A percentile compares a stretch with the other conserved stretches of the same genome.
Conservation (phyloP, 2,329 filamentous ascomycete genomes). For the Aspergillus floridensis region DNA sequence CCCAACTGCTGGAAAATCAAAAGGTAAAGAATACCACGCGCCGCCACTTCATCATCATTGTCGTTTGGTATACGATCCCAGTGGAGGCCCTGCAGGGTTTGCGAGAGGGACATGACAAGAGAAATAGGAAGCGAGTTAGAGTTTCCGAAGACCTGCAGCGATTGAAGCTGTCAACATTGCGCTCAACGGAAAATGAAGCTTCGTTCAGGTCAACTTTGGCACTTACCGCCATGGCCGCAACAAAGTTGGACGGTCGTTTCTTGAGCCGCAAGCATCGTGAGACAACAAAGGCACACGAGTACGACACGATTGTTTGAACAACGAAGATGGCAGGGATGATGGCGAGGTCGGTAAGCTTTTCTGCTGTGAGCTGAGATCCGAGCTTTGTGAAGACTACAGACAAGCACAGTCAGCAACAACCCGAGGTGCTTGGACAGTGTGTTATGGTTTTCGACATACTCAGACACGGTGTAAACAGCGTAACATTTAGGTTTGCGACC, state of each 20-base stretch:
- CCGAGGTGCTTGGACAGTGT: neutral
- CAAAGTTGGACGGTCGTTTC: slow-evolving; percentile 86
- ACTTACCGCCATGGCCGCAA: slow-evolving; percentile 85
- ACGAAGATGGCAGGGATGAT: slow-evolving; percentile 95
- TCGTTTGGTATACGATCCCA: slow-evolving; percentile 90
- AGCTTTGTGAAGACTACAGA: slow-evolving; percentile 87
- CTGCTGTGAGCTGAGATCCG: slow-evolving; percentile 86
- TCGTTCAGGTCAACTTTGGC: neutral
- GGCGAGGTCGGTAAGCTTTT: slow-evolving; percentile 83
- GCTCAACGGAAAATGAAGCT: neutral
- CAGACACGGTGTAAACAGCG: slow-evolving; percentile 93
- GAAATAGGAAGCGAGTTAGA: slow-evolving; percentile 98
- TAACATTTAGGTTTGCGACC: slow-evolving; percentile 91
- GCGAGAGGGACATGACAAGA: slow-evolving; percentile 86
- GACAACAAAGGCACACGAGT: slow-evolving; percentile 68
- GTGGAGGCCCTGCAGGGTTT: slow-evolving; percentile 86
- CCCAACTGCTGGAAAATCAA: slow-evolving; percentile 97
- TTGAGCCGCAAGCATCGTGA: slow-evolving; percentile 75
- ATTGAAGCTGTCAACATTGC: slow-evolving; percentile 1
- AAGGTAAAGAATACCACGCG: slow-evolving; percentile 89
- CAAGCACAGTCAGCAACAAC: neutral
- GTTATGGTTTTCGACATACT: slow-evolving; percentile 56
- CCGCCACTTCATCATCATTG: slow-evolving; percentile 91
- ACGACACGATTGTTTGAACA: slow-evolving; percentile 84
- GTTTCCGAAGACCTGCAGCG: slow-evolving; percentile 77